phyloP scores from a whole-genome alignment of 2,329 filamentous ascomycete genomes.

The Neofusicoccum laricinum region DNA sequence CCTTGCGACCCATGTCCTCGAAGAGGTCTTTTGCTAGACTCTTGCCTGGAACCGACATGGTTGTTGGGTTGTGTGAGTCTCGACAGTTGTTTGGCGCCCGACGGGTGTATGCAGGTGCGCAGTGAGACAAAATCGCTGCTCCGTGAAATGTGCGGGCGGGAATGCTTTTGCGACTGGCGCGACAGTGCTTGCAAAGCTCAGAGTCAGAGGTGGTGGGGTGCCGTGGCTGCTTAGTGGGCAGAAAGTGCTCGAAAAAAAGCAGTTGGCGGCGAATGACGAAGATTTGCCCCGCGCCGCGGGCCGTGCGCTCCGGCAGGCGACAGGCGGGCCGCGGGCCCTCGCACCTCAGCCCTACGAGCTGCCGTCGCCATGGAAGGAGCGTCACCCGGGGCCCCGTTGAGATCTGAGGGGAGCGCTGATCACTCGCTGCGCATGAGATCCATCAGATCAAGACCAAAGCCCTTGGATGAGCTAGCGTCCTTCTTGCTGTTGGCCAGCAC shows the following conservation, averaged over 20 bases:
- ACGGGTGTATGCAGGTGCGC: background rate
- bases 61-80: conserved; percentile 11
- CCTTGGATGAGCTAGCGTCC: conserved; percentile 26
- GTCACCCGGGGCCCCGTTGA: background rate
- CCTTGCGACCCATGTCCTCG: conserved; percentile 51
- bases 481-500: conserved; percentile 48
- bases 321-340: background rate
- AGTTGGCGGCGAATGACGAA: conserved; percentile 9
- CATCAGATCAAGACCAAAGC: conserved; percentile 49
- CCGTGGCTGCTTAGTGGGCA: conserved; percentile 6
- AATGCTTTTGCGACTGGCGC: background rate
- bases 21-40: conserved; percentile 49
- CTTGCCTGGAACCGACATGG: conserved; percentile 31
- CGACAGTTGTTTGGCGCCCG: background rate
- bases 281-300: conserved; percentile 10
- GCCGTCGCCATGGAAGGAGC: background rate
- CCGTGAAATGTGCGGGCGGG: background rate
- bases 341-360: conserved; percentile 4
- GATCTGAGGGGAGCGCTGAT: background rate
- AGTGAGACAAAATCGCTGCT: background rate
- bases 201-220: conserved; percentile 1
- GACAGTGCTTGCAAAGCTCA: background rate
- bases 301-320: background rate
- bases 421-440: conserved; percentile 49
- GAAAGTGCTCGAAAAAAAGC: conserved; percentile 9